A percentile compares a stretch with the other conserved stretches of the same genome.
Conservation (phyloP, 208 protist genomes). For the Wallacemonas rigidus region DNA sequence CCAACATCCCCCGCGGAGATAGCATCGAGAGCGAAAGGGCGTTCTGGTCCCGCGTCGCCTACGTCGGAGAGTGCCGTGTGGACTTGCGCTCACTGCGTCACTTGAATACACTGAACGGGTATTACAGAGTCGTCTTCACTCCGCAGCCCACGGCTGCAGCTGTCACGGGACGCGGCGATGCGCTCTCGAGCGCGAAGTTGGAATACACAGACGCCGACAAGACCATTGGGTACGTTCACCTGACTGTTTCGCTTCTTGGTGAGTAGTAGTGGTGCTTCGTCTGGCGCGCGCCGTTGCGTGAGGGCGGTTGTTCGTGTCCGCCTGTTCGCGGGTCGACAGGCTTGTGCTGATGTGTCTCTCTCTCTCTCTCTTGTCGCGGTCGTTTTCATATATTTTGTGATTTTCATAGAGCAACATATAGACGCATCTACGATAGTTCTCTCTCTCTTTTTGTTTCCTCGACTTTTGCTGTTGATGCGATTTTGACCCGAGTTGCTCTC, state of each 20-base stretch:
- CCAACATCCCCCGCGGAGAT: neutral
- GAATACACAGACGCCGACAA: constrained; percentile 24
- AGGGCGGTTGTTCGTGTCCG: no score
- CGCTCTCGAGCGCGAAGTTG: neutral
- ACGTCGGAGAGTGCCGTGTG: constrained; percentile 68
- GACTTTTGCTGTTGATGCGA: constrained; percentile 8
- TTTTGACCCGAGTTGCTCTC: constrained; percentile 1
- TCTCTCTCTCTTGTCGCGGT: no score
- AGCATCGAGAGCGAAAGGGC: constrained; percentile 33
- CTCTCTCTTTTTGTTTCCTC: constrained; percentile 20
- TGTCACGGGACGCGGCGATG: neutral
- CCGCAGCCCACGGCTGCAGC: neutral
- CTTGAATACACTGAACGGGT: constrained; percentile 65
- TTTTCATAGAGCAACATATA: constrained; percentile 2
- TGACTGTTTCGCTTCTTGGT: constrained; percentile 50
- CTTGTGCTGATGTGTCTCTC: no score
- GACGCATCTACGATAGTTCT: neutral
- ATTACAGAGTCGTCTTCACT: constrained; percentile 53
- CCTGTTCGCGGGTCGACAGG: no score
- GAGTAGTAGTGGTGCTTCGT: neutral
- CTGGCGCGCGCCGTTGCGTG: no score
- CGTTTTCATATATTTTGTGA: no score
- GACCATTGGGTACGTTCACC: constrained; percentile 71
- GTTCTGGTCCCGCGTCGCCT: constrained; percentile 69
- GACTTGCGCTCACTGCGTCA: constrained; percentile 82